Evolutionary conservation across 805 yeast genomes (phyloP).

Genomic region (Metschnikowia continentalis): DNA sequence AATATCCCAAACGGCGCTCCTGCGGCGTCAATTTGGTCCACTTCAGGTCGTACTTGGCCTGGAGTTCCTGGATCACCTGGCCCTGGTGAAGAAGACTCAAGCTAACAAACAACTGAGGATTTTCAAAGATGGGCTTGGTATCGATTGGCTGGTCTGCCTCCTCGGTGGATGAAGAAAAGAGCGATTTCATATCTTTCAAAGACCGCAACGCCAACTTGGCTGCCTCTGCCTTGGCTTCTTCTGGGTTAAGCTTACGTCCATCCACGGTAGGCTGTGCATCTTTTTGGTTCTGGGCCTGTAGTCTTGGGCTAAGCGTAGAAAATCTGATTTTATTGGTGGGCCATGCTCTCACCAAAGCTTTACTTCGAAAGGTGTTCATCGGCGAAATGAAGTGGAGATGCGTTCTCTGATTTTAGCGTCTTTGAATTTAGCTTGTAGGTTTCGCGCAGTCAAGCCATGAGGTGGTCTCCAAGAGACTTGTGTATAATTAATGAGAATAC

Average conservation of each 20-base stretch:
- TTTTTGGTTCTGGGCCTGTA: background rate
- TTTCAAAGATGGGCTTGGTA: slow-evolving; percentile 36
- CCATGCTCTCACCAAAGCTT: background rate
- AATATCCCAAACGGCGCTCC: slow-evolving; percentile 55
- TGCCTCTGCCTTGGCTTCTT: slow-evolving; percentile 27
- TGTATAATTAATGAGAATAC: background rate
- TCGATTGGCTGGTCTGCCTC: slow-evolving; percentile 46
- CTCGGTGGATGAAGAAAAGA: slow-evolving; percentile 39
- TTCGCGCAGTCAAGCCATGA: background rate
- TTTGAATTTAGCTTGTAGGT: background rate
- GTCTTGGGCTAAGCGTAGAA: background rate
- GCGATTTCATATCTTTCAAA: slow-evolving; percentile 35
- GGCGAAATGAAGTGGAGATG: background rate
- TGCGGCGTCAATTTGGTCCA: slow-evolving; percentile 52
- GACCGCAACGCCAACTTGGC: slow-evolving; percentile 38
- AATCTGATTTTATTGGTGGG: background rate
- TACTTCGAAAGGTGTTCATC: background rate
- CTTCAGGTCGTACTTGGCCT: slow-evolving; percentile 44
- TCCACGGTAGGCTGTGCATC: slow-evolving; percentile 4
- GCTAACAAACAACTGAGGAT: slow-evolving; percentile 32
- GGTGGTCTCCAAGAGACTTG: background rate
- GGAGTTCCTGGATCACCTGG: slow-evolving; percentile 51
- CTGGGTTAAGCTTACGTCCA: slow-evolving; percentile 14
- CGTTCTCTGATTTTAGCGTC: background rate
- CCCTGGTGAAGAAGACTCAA: slow-evolving; percentile 51